Evolutionary conservation across 352 stramenopile species (phyloP).

Genomic region (Pseudoperonospora humuli): DNA sequence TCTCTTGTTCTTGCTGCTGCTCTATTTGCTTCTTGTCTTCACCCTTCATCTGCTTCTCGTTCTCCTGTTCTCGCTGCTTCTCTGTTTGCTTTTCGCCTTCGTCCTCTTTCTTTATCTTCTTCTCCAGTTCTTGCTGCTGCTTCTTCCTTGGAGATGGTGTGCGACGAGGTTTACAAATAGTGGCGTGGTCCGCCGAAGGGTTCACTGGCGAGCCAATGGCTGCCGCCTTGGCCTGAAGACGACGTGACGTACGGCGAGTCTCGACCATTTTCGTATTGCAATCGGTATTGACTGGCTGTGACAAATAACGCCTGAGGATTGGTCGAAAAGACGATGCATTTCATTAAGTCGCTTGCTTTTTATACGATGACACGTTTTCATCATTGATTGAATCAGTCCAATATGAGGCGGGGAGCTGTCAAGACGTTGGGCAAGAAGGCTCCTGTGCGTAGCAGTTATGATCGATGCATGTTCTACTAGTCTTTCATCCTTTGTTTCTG

Average conservation of each 20-base stretch:
- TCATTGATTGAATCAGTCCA: background rate
- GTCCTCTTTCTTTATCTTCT: slow-evolving; percentile 4
- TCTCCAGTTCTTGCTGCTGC: slow-evolving; percentile 7
- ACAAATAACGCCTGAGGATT: slow-evolving; percentile 1
- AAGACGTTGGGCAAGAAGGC: slow-evolving; percentile 32
- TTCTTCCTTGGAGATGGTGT: slow-evolving; percentile 14
- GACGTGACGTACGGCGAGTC: slow-evolving; percentile 49
- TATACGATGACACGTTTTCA: too few relatives aligned
- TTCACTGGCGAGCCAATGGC: slow-evolving; percentile 4
- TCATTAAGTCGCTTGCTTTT: too few relatives aligned
- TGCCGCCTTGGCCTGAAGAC: slow-evolving; percentile 43
- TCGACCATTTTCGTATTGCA: slow-evolving; percentile 39
- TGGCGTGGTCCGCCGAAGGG: background rate
- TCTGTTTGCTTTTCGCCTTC: background rate
- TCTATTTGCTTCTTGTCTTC: background rate
- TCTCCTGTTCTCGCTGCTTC: background rate
- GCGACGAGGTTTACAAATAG: slow-evolving; percentile 1
- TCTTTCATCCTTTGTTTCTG: background rate
- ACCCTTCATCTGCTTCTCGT: background rate
- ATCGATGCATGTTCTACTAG: background rate
- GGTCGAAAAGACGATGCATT: background rate
- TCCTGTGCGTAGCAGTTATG: slow-evolving; percentile 15
- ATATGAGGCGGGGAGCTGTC: slow-evolving; percentile 16
- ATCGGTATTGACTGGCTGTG: slow-evolving; percentile 14
- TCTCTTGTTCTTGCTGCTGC: too few relatives aligned